Conservation (phyloP, 108 stramenopile species). For the Fistulifera pelliculosa region DNA sequence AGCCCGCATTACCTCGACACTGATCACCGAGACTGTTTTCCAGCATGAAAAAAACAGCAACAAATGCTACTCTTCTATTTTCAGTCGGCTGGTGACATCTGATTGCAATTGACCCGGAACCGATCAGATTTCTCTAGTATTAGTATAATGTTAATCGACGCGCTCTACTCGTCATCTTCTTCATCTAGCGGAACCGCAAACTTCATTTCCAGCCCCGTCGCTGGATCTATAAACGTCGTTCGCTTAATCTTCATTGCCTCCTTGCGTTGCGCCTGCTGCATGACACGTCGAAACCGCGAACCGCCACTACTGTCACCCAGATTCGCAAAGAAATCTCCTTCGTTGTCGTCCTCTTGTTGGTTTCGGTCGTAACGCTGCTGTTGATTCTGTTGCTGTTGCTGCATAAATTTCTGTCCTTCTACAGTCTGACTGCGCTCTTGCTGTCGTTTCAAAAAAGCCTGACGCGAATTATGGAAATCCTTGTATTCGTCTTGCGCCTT, state of each 20-base stretch:
- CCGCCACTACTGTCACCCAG: not conserved
- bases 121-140: too few species aligned
- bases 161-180: too few species aligned
- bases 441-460: constrained; percentile 12
- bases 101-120: too few species aligned
- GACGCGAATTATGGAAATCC: constrained; percentile 6
- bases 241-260: not conserved
- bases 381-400: constrained; percentile 1
- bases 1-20: too few species aligned
- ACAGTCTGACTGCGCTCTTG: constrained; percentile 2
- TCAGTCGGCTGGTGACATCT: too few species aligned
- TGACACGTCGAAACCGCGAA: constrained; percentile 7
- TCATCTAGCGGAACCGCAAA: not conserved
- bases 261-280: not conserved
- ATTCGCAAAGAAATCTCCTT: not conserved
- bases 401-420: constrained; percentile 5
- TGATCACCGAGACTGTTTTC: too few species aligned
- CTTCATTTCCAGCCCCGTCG: constrained; percentile 1
- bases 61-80: too few species aligned
- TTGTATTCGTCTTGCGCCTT: constrained; percentile 1
- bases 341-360: not conserved
- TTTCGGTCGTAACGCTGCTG: not conserved
- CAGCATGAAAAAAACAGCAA: too few species aligned
- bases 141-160: too few species aligned
- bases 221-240: not conserved